Conservation (phyloP, 306 rosid genomes). For the Notholithocarpus densiflorus region DNA sequence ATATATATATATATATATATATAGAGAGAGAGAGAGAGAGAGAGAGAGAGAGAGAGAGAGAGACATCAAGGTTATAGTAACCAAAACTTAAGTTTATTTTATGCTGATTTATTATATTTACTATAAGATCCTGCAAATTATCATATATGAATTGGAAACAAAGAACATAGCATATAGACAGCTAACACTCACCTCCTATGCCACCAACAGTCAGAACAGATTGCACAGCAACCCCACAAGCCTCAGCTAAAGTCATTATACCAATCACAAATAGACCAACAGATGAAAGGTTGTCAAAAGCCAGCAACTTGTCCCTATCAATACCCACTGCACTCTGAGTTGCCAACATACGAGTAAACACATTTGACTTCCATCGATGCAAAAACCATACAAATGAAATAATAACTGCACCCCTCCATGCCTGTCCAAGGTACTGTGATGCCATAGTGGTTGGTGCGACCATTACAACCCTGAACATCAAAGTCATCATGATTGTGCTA, state of each 20-base stretch:
- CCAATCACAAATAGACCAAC: slow-evolving; percentile 82
- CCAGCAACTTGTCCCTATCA: slow-evolving; percentile 67
- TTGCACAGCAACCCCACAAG: slow-evolving; percentile 91
- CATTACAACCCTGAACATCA: slow-evolving; percentile 66
- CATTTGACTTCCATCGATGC: slow-evolving; percentile 77
- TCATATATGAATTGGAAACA: neutral
- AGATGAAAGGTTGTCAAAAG: slow-evolving; percentile 74
- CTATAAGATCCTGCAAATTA: neutral
- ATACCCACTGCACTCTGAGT: slow-evolving; percentile 39
- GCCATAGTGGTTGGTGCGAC: slow-evolving; percentile 88
- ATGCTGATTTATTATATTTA: neutral
- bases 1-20: neutral
- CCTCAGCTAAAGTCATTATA: slow-evolving; percentile 87
- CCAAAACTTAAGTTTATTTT: neutral
- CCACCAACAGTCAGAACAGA: slow-evolving; percentile 94
- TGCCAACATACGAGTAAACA: slow-evolving; percentile 46
- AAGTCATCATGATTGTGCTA: slow-evolving; percentile 28
- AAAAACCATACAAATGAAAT: slow-evolving; percentile 86
- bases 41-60: no score
- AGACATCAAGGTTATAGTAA: no score
- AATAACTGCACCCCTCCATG: slow-evolving; percentile 79
- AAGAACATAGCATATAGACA: neutral
- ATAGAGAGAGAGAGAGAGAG: no score
- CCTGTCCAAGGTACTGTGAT: slow-evolving; percentile 55
- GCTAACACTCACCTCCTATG: slow-evolving; percentile 64